Conservation (phyloP, 1,284 basidiomycete genomes). For the Heterobasidion occidentale region DNA sequence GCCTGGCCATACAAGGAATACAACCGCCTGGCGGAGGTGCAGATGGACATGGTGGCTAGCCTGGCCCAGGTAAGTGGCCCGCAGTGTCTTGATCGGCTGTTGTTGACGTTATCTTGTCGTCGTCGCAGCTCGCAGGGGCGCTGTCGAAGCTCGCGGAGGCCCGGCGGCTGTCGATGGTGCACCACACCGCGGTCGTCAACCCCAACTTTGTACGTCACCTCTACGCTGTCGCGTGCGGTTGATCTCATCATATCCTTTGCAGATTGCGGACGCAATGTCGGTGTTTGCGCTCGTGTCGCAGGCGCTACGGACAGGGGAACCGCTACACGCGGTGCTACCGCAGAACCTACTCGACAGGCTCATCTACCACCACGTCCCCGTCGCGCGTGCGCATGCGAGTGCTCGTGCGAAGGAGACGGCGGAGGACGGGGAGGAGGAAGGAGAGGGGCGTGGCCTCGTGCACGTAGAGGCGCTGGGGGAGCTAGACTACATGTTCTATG, state of each 20-base stretch:
- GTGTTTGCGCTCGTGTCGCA: slow-evolving; percentile 39
- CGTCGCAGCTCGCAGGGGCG: slow-evolving; percentile 30
- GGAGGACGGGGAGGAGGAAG: neutral
- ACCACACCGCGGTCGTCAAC: slow-evolving; percentile 37
- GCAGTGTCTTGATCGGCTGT: neutral
- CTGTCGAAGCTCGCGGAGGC: slow-evolving; percentile 30
- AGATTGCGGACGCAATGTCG: slow-evolving; percentile 20
- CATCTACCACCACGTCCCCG: slow-evolving; percentile 29
- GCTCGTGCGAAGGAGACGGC: neutral
- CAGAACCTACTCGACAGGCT: slow-evolving; percentile 34
- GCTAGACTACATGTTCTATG: slow-evolving; percentile 38
- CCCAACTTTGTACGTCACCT: slow-evolving; percentile 33
- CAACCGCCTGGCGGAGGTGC: slow-evolving; percentile 27
- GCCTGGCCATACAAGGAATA: slow-evolving; percentile 44
- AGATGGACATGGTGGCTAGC: slow-evolving; percentile 34
- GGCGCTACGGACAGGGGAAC: slow-evolving; percentile 37
- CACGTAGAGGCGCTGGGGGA: slow-evolving; percentile 21
- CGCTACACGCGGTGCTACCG: slow-evolving; percentile 36
- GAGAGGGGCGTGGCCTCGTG: neutral
- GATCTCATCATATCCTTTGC: neutral
- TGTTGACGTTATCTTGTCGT: neutral
- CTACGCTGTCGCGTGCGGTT: neutral
- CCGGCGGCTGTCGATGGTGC: slow-evolving; percentile 29
- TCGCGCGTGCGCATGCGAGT: slow-evolving; percentile 4
- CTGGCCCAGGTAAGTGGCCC: slow-evolving; percentile 29